A percentile compares a stretch with the other conserved stretches of the same genome.
These are phyloP conservation scores for Ogataea dorogensis DNA, from an alignment of 805 yeast genomes.

Conservation along the genomic window DNA sequence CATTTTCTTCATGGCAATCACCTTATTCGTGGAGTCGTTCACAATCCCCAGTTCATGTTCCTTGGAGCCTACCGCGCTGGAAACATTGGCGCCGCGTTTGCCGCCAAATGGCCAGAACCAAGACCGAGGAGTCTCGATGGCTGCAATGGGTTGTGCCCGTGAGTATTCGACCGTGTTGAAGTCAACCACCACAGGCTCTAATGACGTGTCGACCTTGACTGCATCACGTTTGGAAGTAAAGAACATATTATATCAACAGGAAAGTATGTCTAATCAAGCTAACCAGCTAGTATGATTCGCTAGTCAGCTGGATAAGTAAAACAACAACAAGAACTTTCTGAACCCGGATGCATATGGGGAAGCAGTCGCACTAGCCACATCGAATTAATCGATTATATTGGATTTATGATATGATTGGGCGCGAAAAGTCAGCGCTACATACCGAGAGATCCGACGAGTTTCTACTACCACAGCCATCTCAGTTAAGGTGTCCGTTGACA, in stretches of 20 bases:
- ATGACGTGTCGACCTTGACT: constrained; percentile 1
- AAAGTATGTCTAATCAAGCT: constrained; percentile 6
- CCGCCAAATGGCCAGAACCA: constrained; percentile 24
- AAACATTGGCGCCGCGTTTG: background rate
- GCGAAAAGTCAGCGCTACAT: too few species aligned
- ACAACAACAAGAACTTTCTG: constrained; percentile 8
- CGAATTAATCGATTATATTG: background rate
- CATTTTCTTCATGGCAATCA: constrained; percentile 34
- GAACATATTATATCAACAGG: constrained; percentile 4
- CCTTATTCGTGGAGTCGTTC: constrained; percentile 25
- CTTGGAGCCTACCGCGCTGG: constrained; percentile 2
- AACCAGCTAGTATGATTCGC: constrained; percentile 10
- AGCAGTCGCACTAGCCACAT: constrained; percentile 12
- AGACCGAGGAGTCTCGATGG: constrained; percentile 15
- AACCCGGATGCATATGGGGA: constrained; percentile 7
- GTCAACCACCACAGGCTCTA: constrained; percentile 22
- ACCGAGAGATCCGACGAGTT: too few species aligned
- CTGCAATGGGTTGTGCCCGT: constrained; percentile 2
- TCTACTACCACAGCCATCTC: too few species aligned
- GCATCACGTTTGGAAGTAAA: constrained; percentile 4
- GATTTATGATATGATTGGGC: too few species aligned
- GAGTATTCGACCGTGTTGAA: constrained; percentile 22
- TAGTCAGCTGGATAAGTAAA: constrained; percentile 8
- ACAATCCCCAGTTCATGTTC: constrained; percentile 10
- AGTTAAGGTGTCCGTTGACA: too few species aligned